Base-by-base conservation (phyloP, 164 flowering plant species). In the Cinnamomum chago region DNA sequence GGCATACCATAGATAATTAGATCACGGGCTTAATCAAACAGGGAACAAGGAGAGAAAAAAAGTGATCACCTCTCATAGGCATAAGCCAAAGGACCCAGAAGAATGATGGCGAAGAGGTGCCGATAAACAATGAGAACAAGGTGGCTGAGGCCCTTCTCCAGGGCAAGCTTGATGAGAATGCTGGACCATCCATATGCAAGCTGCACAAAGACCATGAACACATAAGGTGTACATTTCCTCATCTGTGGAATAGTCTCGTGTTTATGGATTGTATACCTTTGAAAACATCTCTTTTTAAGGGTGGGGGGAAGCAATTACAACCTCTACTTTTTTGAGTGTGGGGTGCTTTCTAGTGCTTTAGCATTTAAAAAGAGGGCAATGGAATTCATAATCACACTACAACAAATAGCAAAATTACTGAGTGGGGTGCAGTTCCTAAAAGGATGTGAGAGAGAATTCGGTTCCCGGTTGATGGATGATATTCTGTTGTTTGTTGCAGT, bases 21-120 rank as follows among this genome's bases (percentile, higher is more conserved):
- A 14, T 17, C 60, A 55, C 13, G 11, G 47, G 47, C 47, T 40
- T 3, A 55, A 15, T 55, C 60, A 12, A 55, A 55, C n/a, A 55
- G 60, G 20, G 17, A 6, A 55, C 6, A 14, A 20, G n/a, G n/a
- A 55, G 60, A 20, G 60, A 4, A 40, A 50, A 50, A 68, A 67
- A 17, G 6, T 2, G 52, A 18, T 72, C 51, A 86, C 86, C 84
- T 84, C 76, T 85, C 88, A 12, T 84, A 73, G 3, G 80, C 69
- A 77, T 83, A 88, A 15, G 90, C 89, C 25, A 85, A 62, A 22
- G 87, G 87, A 1, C 73, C 88, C 58, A 88, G 72, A 14, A 86
- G 40, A 62, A 83, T 9, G 72, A 81, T 55, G 65, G 83, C 87
- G 23, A 88, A 77, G 17, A 86, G 17, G 72, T 88, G 88, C 2